Conservation (phyloP, 2,329 filamentous ascomycete species). For the Elsinoe fawcettii region DNA sequence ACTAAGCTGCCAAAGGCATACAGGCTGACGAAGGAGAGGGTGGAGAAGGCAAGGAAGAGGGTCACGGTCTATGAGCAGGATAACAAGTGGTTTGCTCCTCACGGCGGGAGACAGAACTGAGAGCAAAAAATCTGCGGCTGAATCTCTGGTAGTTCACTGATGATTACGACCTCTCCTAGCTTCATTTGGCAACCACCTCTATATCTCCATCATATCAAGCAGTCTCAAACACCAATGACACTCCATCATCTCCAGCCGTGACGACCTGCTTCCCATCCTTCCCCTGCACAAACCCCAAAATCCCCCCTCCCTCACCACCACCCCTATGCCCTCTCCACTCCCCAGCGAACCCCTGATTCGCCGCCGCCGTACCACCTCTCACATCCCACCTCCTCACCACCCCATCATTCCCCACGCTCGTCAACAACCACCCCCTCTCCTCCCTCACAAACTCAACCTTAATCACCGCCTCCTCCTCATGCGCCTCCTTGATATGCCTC, state of each 20-base stretch:
- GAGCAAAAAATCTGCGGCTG: background rate
- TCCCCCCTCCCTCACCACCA: constrained; percentile 76
- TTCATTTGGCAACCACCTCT: constrained; percentile 2
- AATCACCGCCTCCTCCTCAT: constrained; percentile 83
- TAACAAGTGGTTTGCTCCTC: constrained; percentile 1
- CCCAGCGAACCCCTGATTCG: constrained; percentile 62
- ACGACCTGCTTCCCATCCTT: constrained; percentile 67
- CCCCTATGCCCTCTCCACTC: constrained; percentile 90
- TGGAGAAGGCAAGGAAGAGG: constrained; percentile 22
- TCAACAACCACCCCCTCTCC: constrained; percentile 57
- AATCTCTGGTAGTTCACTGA: background rate
- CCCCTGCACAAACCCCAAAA: constrained; percentile 81
- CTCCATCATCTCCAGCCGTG: constrained; percentile 82
- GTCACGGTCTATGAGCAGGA: constrained; percentile 23
- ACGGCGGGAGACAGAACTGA: background rate
- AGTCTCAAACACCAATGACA: constrained; percentile 58
- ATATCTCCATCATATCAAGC: constrained; percentile 16
- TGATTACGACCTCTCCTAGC: background rate
- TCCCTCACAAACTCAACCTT: constrained; percentile 76
- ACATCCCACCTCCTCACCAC: constrained; percentile 84
- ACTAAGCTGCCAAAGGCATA: constrained; percentile 27
- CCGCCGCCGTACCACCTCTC: constrained; percentile 57
- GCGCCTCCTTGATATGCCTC: constrained; percentile 70
- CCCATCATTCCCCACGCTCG: constrained; percentile 85
- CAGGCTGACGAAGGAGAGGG: constrained; percentile 22